Evolutionary conservation across 352 stramenopile genomes (phyloP).

Genomic region (Discostella stelligera): DNA sequence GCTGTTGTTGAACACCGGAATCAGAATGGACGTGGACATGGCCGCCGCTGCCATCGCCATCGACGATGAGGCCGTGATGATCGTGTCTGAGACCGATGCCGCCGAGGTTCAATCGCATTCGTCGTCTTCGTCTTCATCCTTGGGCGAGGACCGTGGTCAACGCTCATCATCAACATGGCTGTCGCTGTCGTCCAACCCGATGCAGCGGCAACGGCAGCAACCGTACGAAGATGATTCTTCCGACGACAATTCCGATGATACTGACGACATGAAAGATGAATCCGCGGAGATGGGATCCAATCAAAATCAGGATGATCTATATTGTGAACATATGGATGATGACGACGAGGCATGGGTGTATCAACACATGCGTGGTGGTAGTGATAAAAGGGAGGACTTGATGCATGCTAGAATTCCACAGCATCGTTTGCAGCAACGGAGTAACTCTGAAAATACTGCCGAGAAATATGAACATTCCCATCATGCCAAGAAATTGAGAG

Average conservation of each 20-base stretch:
- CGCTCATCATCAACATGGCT: slow-evolving; percentile 22
- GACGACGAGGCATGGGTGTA: slow-evolving; percentile 83
- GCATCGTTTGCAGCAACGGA: not conserved
- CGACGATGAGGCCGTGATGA: slow-evolving; percentile 18
- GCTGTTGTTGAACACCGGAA: too few species aligned
- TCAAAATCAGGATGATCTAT: slow-evolving; percentile 25
- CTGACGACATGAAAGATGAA: slow-evolving; percentile 22
- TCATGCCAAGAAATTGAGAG: slow-evolving; percentile 6
- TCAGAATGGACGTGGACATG: slow-evolving; percentile 1
- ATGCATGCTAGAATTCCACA: slow-evolving; percentile 30
- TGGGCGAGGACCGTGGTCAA: slow-evolving; percentile 3
- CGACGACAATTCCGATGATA: slow-evolving; percentile 26
- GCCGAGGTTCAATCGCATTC: slow-evolving; percentile 19
- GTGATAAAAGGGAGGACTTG: slow-evolving; percentile 37
- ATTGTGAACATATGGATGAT: slow-evolving; percentile 66
- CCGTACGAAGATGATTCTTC: not conserved
- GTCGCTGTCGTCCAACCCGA: slow-evolving; percentile 1
- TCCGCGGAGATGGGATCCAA: not conserved
- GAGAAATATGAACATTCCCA: slow-evolving; percentile 15
- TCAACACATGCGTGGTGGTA: slow-evolving; percentile 63
- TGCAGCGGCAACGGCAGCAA: not conserved
- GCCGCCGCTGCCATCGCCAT: slow-evolving; percentile 6
- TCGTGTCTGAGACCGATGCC: slow-evolving; percentile 50
- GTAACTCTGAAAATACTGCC: not conserved
- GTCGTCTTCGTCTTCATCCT: not conserved